Evolutionary conservation across 768 basidiomycete genomes (phyloP), one percentile per base, ranked within the genome.

Genomic region (Leccinum arenicola): DNA sequence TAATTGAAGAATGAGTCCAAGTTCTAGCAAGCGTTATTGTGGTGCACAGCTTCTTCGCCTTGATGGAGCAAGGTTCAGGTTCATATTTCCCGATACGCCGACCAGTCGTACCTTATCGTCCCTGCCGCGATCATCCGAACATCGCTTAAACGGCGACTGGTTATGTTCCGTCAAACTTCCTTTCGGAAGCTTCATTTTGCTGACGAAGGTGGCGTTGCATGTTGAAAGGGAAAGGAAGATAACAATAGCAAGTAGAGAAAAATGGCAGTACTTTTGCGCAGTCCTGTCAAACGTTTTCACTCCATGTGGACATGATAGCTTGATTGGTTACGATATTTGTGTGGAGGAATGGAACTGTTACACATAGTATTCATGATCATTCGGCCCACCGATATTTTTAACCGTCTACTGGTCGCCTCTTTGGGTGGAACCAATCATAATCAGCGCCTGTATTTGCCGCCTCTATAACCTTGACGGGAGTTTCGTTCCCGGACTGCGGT

Each of bases 41-140:
- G 47, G 36, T 36, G 55, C 63, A 63, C 66, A 55, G 63, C 59
- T 62, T 62, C 52, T 1, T 57, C 7, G 9, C 23, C 48, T 64
- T 50, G 57, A 60, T 61, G 49, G 60, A 62, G 60, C 36, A 58
- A 45, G 11, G 43, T 45, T 45, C 43, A 45, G 11, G 43, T 45
- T 45, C 43, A 45, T 19, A 65, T 68, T 70, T 63, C 70, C 69
- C 53, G 66, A 70, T 71, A 63, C 36, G 38, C 38, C 11, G 1
- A n/a, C 62, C 35, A 59, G 51, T 19, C 5, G 62, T 61, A 54
- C 61, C 64, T 56, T 53, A 51, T 50, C 29, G 59, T 60, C 66
- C 70, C 70, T 72, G 61, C 21, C 57, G 43, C 19, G 15, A n/a
- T 4, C 48, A 60, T 67, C 70, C 65, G 49, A 70, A 59, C 40